A percentile compares a stretch with the other conserved stretches of the same genome.
Evolutionary conservation across 2,329 filamentous ascomycete species (phyloP).

Genomic region (Phyllosticta ampelicida): DNA sequence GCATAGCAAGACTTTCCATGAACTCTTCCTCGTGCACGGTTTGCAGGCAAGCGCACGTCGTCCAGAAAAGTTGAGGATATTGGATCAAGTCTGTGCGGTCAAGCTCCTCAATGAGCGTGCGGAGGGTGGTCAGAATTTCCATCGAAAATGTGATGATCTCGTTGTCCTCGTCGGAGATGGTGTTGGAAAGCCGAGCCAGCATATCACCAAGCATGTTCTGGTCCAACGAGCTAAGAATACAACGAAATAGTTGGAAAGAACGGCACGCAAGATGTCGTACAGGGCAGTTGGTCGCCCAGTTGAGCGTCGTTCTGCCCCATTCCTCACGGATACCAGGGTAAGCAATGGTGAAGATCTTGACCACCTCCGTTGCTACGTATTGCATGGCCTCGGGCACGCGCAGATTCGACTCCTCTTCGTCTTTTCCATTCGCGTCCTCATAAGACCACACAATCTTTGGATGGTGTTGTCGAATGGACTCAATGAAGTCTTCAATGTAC

Average conservation of each 20-base stretch:
- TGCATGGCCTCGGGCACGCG: conserved; percentile 85
- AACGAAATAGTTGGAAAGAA: conserved; percentile 95
- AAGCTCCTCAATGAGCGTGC: conserved; percentile 79
- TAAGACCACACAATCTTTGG: conserved; percentile 84
- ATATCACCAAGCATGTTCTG: conserved; percentile 94
- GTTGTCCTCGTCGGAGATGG: conserved; percentile 83
- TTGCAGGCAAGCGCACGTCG: conserved; percentile 87
- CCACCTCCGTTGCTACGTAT: conserved; percentile 67
- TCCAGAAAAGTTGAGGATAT: conserved; percentile 98
- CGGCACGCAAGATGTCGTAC: conserved; percentile 91
- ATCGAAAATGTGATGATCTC: conserved; percentile 97
- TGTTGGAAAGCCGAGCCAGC: conserved; percentile 89
- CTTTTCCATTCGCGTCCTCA: conserved; percentile 75
- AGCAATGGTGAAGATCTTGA: conserved; percentile 73
- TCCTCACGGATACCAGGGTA: conserved; percentile 82
- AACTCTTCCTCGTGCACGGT: conserved; percentile 96
- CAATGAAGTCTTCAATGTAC: conserved; percentile 77
- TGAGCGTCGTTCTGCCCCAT: conserved; percentile 82
- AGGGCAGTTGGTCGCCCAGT: conserved; percentile 94
- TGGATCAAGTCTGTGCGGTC: conserved; percentile 67
- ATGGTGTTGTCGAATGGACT: conserved; percentile 76
- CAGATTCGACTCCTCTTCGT: conserved; percentile 57
- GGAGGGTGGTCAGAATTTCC: conserved; percentile 91
- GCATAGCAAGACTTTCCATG: conserved; percentile 80
- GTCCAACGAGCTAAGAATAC: conserved; percentile 81